Conservation (phyloP, 495 filamentous ascomycete species). For the Xylaria sp. region DNA sequence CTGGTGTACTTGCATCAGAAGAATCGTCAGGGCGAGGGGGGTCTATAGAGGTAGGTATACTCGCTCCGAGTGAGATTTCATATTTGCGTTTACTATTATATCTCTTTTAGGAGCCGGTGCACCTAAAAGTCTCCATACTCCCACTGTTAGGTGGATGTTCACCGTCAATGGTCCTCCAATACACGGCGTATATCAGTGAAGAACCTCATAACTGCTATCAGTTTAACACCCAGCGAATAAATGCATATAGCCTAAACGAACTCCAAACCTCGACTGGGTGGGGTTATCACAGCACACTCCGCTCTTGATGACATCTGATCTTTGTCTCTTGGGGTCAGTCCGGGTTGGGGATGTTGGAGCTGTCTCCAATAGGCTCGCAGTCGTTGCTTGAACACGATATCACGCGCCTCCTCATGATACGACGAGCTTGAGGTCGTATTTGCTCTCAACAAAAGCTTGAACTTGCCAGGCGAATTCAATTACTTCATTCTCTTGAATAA, state of each 20-base stretch:
- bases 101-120: background rate
- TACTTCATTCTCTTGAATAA: background rate
- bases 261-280: background rate
- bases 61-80: background rate
- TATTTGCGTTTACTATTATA: background rate
- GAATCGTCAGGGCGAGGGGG: background rate
- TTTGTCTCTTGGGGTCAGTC: constrained; percentile 2
- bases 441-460: background rate
- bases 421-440: background rate
- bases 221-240: background rate
- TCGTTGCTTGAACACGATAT: background rate
- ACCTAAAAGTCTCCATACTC: background rate
- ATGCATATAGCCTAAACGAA: constrained; percentile 24
- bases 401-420: background rate
- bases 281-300: background rate
- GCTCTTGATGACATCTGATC: background rate
- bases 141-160: no score
- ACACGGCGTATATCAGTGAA: background rate
- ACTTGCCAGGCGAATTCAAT: background rate
- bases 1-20: background rate
- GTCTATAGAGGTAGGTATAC: background rate
- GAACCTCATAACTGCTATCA: background rate
- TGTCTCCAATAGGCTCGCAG: background rate
- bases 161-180: background rate
- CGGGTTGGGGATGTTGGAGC: background rate